phyloP scores from a whole-genome alignment of 306 rosid species.

The Pterocarpus santalinus region DNA sequence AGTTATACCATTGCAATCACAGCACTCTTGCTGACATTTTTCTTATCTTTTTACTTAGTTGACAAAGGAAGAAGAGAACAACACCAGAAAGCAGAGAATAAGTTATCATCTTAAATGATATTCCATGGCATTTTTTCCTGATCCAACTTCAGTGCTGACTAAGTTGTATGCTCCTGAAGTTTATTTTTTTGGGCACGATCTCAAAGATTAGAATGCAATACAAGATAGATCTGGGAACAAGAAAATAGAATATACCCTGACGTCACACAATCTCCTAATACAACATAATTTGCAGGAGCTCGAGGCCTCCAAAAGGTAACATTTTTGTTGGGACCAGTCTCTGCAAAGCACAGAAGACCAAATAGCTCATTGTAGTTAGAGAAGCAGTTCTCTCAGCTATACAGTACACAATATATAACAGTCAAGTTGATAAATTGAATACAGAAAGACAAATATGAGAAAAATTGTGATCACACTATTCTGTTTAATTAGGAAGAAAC shows the following conservation, averaged over 20 bases:
- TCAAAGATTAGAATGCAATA: neutral
- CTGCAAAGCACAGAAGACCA: slow-evolving; percentile 56
- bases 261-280: slow-evolving; percentile 96
- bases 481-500: slow-evolving; percentile 51
- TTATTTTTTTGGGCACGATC: slow-evolving; percentile 21
- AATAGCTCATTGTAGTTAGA: slow-evolving; percentile 35
- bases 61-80: neutral
- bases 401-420: slow-evolving; percentile 12
- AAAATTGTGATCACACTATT: slow-evolving; percentile 4
- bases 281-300: slow-evolving; percentile 91
- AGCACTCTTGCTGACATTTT: neutral
- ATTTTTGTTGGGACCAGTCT: slow-evolving; percentile 63
- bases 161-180: neutral
- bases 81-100: neutral
- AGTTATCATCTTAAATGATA: slow-evolving; percentile 14
- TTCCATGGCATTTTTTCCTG: neutral
- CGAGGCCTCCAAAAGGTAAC: slow-evolving; percentile 96
- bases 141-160: slow-evolving; percentile 12
- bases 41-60: neutral
- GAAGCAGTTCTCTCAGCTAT: slow-evolving; percentile 34
- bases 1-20: neutral
- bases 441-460: slow-evolving; percentile 24
- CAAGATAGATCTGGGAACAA: neutral
- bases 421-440: slow-evolving; percentile 28
- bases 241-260: slow-evolving; percentile 65